phyloP scores from a whole-genome alignment of 495 filamentous ascomycete species.

The Neurospora sp. region DNA sequence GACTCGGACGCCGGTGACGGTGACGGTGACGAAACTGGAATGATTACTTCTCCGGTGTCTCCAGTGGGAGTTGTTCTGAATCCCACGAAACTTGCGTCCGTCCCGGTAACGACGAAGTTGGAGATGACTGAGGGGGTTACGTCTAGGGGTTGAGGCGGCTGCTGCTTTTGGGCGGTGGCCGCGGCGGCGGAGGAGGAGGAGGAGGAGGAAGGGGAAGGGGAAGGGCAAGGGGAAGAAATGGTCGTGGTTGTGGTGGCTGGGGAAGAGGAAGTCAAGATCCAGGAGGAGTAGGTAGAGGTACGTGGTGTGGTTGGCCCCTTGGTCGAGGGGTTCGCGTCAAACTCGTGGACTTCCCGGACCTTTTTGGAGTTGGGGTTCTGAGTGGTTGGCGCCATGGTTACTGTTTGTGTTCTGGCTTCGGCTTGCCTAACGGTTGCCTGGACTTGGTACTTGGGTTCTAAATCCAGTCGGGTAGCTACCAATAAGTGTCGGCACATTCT shows the following conservation, averaged over 20 bases:
- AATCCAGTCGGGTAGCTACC: not conserved
- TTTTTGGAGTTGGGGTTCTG: not conserved
- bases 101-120: not conserved
- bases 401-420: not conserved
- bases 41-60: not conserved
- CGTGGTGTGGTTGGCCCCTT: not conserved
- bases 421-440: not conserved
- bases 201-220: not conserved
- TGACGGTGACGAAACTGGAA: not conserved
- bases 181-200: not conserved
- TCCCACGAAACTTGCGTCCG: not conserved
- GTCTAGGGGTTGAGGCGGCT: not conserved
- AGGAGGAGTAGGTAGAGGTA: not conserved
- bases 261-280: not conserved
- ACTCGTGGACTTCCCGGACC: not conserved
- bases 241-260: not conserved
- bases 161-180: not conserved
- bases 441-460: not conserved
- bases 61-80: not conserved
- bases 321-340: not conserved
- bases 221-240: not conserved
- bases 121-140: not conserved
- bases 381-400: not conserved
- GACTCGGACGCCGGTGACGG: not conserved
- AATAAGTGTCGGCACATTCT: not conserved